Evolutionary conservation across 2,329 filamentous ascomycete genomes (phyloP), one percentile per base, ranked within the genome.

Genomic region (Drechslerella dactyloides): DNA sequence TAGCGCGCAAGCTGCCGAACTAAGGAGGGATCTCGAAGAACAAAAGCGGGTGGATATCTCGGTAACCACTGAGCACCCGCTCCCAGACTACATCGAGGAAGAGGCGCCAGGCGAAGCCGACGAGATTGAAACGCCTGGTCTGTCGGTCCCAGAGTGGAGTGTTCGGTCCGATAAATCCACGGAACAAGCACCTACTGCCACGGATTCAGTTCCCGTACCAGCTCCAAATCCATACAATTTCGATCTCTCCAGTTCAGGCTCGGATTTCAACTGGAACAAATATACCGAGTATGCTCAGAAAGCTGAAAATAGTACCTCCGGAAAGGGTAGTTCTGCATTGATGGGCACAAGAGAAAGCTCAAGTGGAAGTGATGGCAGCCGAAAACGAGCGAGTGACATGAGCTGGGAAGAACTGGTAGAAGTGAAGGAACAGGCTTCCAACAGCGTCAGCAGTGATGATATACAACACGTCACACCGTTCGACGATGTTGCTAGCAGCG

Each of bases 1-100:
- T 30, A 75, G 74, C 30, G 73, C 75, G 23, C 74, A 74, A 42
- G 72, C 72, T 50, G 58, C 74, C 6, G 75, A 75, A 53, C 62
- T 76, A 33, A 68, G 74, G 24, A 74, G 75, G 23, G 56, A 55
- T 33, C 69, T 75, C 30, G 75, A 76, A 23, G 75, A 76, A 30
- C 56, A 55, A 23, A 44, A 48, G 24, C 55, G 62, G 44, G 23
- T 51, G 44, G 66, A 52, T 5, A 50, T 65, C 5, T 21, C 40
- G 8, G n/a, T 51, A 13, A 37, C 24, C 40, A 44, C 40, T 2
- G 27, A 44, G 17, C 21, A 57, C 4, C 46, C 53, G 15, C 40
- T 19, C 3, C 13, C 15, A 37, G 40, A 55, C 27, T 56, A 60
- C 13, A 42, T 21, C 23, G n/a, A n/a, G n/a, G 55, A 60, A 44